Evolutionary conservation across 2,329 filamentous ascomycete genomes (phyloP).

Genomic region (Phialemonium atrogriseum): DNA sequence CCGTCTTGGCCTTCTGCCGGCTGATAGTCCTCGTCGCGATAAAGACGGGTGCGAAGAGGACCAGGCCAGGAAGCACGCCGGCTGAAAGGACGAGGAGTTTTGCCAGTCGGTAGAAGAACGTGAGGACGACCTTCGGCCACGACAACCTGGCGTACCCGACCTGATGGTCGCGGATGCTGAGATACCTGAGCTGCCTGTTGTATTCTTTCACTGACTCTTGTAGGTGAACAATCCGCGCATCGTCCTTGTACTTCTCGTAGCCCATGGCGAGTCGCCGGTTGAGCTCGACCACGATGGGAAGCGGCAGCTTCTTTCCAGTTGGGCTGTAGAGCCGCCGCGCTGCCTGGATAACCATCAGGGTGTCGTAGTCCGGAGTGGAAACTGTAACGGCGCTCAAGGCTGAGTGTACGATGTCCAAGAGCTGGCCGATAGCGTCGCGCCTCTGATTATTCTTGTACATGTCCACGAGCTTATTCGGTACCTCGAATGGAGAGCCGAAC

Average conservation of each 20-base stretch:
- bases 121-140: conserved; percentile 63
- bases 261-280: conserved; percentile 86
- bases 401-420: conserved; percentile 82
- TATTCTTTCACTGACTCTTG: conserved; percentile 73
- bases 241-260: conserved; percentile 87
- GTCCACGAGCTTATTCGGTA: conserved; percentile 73
- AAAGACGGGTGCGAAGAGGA: conserved; percentile 86
- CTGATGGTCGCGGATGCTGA: conserved; percentile 89
- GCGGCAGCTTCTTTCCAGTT: conserved; percentile 83
- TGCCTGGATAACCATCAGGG: conserved; percentile 92
- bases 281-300: conserved; percentile 88
- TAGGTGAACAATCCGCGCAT: conserved; percentile 70
- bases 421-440: conserved; percentile 75
- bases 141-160: conserved; percentile 86
- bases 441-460: conserved; percentile 78
- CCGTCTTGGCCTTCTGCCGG: conserved; percentile 71
- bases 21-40: conserved; percentile 77
- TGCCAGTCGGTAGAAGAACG: conserved; percentile 68
- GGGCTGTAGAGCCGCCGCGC: conserved; percentile 89
- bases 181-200: conserved; percentile 75
- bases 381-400: conserved; percentile 83
- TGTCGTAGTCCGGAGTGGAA: conserved; percentile 89
- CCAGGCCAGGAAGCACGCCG: conserved; percentile 75
- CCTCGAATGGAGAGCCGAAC: conserved; percentile 83
- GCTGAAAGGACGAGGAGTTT: conserved; percentile 72